Base-by-base conservation (phyloP, 192 early-diverging fungal species). In the Haplosporangium gracile region DNA sequence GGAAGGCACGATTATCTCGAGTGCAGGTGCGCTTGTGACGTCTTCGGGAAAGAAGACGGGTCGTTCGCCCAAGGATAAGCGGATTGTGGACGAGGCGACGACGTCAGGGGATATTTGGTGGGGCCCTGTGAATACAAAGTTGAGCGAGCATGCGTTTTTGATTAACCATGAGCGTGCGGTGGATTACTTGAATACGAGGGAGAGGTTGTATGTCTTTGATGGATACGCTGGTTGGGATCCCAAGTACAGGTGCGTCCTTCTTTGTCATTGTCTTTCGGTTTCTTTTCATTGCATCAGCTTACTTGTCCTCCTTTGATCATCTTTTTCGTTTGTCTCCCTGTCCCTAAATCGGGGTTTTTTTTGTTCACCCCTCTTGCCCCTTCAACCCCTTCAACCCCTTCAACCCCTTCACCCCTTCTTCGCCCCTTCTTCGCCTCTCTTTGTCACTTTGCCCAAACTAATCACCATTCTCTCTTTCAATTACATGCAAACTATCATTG, bases 181-280 rank as follows among this genome's bases (percentile, higher is more conserved):
- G 80, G 97, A 98, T 92, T 99, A 99, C 90, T 92, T 99, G 81
- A 99, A 99, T 91, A 98, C 97, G 47, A 94, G 97, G 65, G 91
- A 93, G 38, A 92, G 96, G 72, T 92, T 99, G n/a, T 98, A 97
- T 88, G 97, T 99, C 76, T 97, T 99, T 91, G 98, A 99, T 89
- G 98, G 97, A 29, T 99, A 92, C 78, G 98, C 98, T 57, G 98
- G 98, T 36, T 99, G 98, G 98, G 98, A 99, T 89, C 95, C 97
- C 78, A 97, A 97, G 90, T 97, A 98, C 94, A 77, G 84, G 84
- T 86, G 15, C 9, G 53, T 68, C n/a, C 2, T 45, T 18, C 16
- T 10, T 32, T 68, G 22, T 32, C 34, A 16, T 74, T 9, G 29
- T 68, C 22, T 15, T 43, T 39, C 20, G 38, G 16, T 39, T 26